Conservation (phyloP, 441 rosid genomes). For the Codiaeum variegatum region DNA sequence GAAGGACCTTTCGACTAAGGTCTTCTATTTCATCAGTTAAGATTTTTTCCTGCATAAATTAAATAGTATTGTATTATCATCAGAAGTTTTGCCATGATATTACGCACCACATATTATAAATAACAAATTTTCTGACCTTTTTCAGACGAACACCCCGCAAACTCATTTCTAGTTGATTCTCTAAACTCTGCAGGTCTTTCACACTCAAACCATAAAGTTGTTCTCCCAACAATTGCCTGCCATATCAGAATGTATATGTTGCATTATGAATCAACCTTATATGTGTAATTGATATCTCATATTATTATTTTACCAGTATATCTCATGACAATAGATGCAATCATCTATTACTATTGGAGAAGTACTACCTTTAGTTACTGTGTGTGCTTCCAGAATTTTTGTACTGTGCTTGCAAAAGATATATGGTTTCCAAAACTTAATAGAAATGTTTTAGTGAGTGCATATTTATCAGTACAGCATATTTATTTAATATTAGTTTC, state of each 20-base stretch:
- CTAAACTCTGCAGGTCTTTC: slow-evolving; percentile 41
- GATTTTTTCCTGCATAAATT: slow-evolving; percentile 38
- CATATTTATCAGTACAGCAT: not conserved
- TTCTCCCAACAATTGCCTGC: slow-evolving; percentile 52
- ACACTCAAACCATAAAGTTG: slow-evolving; percentile 42
- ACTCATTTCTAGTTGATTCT: slow-evolving; percentile 46
- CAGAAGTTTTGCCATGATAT: not conserved
- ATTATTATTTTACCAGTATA: not conserved
- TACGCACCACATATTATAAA: not conserved
- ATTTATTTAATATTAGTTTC: not conserved
- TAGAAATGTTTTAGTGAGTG: not conserved
- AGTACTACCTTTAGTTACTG: not conserved
- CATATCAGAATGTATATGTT: slow-evolving; percentile 9
- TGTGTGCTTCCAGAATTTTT: not conserved
- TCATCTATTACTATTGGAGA: not conserved
- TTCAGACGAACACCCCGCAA: slow-evolving; percentile 40
- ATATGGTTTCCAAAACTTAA: not conserved
- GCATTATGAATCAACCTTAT: not conserved
- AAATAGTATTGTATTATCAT: not conserved
- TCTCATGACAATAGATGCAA: slow-evolving; percentile 3
- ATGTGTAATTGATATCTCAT: not conserved
- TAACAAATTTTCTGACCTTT: slow-evolving; percentile 31
- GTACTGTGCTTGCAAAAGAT: not conserved
- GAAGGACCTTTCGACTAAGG: slow-evolving; percentile 35
- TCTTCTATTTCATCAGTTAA: slow-evolving; percentile 40